Conservation (phyloP, 73 alveolate genomes). For the Halteria grandinella region DNA sequence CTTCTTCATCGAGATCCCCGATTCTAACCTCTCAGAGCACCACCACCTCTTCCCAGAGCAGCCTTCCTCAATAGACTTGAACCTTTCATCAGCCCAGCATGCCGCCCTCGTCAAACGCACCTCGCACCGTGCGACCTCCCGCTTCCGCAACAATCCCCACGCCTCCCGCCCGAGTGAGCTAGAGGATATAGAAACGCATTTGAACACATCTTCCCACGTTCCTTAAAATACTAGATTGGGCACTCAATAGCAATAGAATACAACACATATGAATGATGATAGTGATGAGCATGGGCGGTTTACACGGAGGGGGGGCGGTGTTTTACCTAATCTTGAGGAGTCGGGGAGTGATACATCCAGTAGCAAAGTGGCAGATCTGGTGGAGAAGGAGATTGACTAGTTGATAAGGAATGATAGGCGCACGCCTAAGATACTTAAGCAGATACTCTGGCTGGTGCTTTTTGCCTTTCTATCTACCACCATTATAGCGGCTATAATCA, state of each 20-base stretch:
- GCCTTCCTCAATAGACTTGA: no score
- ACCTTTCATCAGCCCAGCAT: no score
- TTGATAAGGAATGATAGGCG: constrained; percentile 39
- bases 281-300: background rate
- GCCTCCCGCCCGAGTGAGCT: no score
- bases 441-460: background rate
- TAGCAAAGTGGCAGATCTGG: background rate
- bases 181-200: no score
- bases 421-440: constrained; percentile 33
- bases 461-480: background rate
- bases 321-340: background rate
- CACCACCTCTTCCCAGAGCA: no score
- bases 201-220: background rate
- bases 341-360: constrained; percentile 12
- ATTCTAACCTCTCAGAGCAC: background rate
- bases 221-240: background rate
- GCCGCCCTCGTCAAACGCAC: no score
- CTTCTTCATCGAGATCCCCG: constrained; percentile 15
- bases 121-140: no score
- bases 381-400: constrained; percentile 25
- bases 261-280: background rate
- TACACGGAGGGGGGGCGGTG: background rate
- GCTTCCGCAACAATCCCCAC: no score
- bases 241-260: background rate
- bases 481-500: constrained; percentile 9